Base-by-base conservation (phyloP, 164 flowering plant genomes). In the Umbilicus rupestris region DNA sequence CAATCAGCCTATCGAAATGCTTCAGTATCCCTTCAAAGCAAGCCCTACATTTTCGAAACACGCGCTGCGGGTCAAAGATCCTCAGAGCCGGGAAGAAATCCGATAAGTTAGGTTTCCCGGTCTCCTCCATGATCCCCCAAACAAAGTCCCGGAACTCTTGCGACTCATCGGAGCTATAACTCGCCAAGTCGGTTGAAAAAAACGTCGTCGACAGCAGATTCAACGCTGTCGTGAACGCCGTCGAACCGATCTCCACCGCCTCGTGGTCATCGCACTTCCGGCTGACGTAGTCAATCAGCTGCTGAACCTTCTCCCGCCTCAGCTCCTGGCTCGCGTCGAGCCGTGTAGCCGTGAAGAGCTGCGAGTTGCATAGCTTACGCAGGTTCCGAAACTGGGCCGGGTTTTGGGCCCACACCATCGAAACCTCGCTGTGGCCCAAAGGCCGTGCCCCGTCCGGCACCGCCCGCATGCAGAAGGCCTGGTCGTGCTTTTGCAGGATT, bases 151-250 rank as follows among this genome's bases (percentile, higher is more conserved):
- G 67, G n/a, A 80, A 45, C 44, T 76, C 75, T 24, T 74, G 65
- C 4, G 70, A 67, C 10, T 65, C 39, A 17, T 63, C 65, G 3
- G 66, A 63, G 26, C 19, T n/a, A 5, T 57, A 47, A 12, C 68
- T 65, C 4, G 73, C 77, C 30, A 74, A 62, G 66, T 80, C 79
- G 1, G 19, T 45, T 0, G 81, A 78, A 22, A 78, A 78, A 8
- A 80, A 24, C 15, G 83, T 80, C 73, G 68, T 73, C 2, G 79
- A 77, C 19, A 79, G 8, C 19, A 73, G 11, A 63, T 77, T 79
- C 0, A 79, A 59, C 12, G 67, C 6, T 0, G 79, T 75, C 9
- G 64, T 68, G 63, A 74, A 79, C 1, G 70, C 76, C 0, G 65
- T 72, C 8, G n/a, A 28, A 7, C 78, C 77, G 1, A 77, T 69